phyloP scores from a whole-genome alignment of 208 protist genomes.

The Trichomonas vaginalis region DNA sequence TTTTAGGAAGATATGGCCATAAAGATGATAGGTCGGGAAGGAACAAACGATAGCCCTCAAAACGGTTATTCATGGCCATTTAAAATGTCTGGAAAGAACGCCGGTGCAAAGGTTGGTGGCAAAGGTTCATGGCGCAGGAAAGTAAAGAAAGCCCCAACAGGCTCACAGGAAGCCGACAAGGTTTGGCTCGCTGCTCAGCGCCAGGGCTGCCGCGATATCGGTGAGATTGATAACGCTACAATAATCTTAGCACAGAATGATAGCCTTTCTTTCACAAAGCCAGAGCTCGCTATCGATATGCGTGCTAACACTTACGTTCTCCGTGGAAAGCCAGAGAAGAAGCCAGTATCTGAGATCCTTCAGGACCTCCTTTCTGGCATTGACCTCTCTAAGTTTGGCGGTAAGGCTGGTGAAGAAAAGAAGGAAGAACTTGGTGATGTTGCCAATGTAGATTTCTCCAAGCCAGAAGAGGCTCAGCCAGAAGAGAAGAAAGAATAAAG shows the following conservation, averaged over 20 bases:
- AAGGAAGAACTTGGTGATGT: conserved; percentile 17
- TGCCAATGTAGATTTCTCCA: conserved; percentile 1
- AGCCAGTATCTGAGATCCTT: background rate
- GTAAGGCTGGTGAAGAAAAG: background rate
- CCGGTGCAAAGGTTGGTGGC: background rate
- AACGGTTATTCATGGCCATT: background rate
- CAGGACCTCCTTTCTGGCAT: background rate
- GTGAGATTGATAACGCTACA: background rate
- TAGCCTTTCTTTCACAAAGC: background rate
- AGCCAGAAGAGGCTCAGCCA: background rate
- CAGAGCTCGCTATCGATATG: background rate
- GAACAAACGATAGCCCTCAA: background rate
- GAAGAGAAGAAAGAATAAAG: background rate
- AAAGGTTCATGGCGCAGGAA: background rate
- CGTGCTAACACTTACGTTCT: background rate
- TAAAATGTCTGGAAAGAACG: background rate
- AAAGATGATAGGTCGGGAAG: background rate
- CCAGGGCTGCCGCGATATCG: background rate
- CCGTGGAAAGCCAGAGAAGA: background rate
- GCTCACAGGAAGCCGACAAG: background rate
- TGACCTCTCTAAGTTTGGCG: background rate
- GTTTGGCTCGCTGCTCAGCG: background rate
- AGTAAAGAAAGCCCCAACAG: background rate
- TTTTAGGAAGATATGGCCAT: too few species aligned
- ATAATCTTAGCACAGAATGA: background rate